These are phyloP conservation scores for Fistulina hepatica DNA, from an alignment of 1,284 basidiomycete genomes.

Conservation along the genomic window DNA sequence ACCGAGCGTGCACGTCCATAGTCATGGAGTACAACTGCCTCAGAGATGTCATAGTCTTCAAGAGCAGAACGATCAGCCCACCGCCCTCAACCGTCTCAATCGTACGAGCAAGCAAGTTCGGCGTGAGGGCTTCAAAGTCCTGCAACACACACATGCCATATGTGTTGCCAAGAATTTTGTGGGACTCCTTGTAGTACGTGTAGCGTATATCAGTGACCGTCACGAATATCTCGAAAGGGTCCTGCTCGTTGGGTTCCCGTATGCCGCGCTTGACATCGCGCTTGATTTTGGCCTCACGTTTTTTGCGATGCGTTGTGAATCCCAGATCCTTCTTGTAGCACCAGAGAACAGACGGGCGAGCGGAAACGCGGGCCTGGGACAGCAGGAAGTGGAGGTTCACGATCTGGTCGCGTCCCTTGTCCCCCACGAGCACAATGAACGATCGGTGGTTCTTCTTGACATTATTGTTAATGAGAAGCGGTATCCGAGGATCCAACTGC, in stretches of 20 bases:
- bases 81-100: slow-evolving; percentile 99
- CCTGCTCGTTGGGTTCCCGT: slow-evolving; percentile 89
- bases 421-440: slow-evolving; percentile 96
- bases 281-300: slow-evolving; percentile 92
- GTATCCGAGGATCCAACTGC: slow-evolving; percentile 87
- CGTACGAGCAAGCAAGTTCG: slow-evolving; percentile 92
- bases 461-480: slow-evolving; percentile 87
- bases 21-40: slow-evolving; percentile 92
- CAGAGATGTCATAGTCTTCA: slow-evolving; percentile 94
- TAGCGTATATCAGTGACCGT: slow-evolving; percentile 99
- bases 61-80: slow-evolving; percentile 81
- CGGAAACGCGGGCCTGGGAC: slow-evolving; percentile 82
- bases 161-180: slow-evolving; percentile 94
- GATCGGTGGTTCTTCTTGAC: slow-evolving; percentile 88
- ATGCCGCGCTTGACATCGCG: slow-evolving; percentile 89
- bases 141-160: slow-evolving; percentile 97
- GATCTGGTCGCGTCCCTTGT: slow-evolving; percentile 91
- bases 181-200: slow-evolving; percentile 85
- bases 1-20: slow-evolving; percentile 95
- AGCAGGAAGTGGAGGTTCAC: slow-evolving; percentile 95
- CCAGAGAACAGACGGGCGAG: slow-evolving; percentile 88
- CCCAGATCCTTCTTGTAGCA: slow-evolving; percentile 97
- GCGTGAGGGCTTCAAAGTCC: slow-evolving; percentile 98
- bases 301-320: slow-evolving; percentile 95
- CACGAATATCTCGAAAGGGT: slow-evolving; percentile 97